Percentiles rank a stretch among this genome's conserved stretches.
Conservation (phyloP, 2,329 filamentous ascomycete genomes). For the Westerdykella ornata region DNA sequence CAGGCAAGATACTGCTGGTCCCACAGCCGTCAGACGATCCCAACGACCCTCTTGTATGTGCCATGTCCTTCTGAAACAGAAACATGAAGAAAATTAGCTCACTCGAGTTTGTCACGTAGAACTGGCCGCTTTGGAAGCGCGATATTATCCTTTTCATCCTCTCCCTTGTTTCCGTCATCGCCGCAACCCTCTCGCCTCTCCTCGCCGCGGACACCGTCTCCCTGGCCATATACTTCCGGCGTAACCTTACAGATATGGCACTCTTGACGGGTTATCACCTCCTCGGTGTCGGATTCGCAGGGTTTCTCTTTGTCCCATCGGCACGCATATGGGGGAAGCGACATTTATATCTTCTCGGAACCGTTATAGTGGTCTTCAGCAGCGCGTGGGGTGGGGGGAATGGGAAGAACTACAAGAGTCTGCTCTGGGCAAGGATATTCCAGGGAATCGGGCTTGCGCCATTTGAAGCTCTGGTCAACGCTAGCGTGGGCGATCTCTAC, state of each 20-base stretch:
- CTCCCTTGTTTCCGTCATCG: slow-evolving; percentile 74
- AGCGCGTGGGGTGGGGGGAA: slow-evolving; percentile 72
- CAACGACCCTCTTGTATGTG: slow-evolving; percentile 69
- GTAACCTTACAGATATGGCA: slow-evolving; percentile 67
- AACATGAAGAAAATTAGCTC: not conserved
- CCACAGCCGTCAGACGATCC: slow-evolving; percentile 88
- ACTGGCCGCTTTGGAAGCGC: slow-evolving; percentile 81
- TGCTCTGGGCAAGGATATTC: slow-evolving; percentile 72
- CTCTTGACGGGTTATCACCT: slow-evolving; percentile 83
- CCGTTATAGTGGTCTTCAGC: slow-evolving; percentile 63
- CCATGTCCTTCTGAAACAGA: not conserved
- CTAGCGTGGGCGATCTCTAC: slow-evolving; percentile 81
- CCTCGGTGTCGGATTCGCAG: slow-evolving; percentile 72
- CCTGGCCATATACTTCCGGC: slow-evolving; percentile 59
- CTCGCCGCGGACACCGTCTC: slow-evolving; percentile 83
- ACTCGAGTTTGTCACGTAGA: slow-evolving; percentile 39
- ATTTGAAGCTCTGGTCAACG: slow-evolving; percentile 85
- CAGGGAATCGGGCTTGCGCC: slow-evolving; percentile 83
- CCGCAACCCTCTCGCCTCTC: slow-evolving; percentile 75
- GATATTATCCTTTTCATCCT: slow-evolving; percentile 74
- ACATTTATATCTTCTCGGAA: slow-evolving; percentile 76
- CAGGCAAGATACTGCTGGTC: slow-evolving; percentile 69
- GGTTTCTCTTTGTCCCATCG: slow-evolving; percentile 78
- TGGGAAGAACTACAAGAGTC: slow-evolving; percentile 59
- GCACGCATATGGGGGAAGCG: slow-evolving; percentile 89